Conservation (phyloP, 169 alveolate genomes). For the Cryptosporidium felis region DNA sequence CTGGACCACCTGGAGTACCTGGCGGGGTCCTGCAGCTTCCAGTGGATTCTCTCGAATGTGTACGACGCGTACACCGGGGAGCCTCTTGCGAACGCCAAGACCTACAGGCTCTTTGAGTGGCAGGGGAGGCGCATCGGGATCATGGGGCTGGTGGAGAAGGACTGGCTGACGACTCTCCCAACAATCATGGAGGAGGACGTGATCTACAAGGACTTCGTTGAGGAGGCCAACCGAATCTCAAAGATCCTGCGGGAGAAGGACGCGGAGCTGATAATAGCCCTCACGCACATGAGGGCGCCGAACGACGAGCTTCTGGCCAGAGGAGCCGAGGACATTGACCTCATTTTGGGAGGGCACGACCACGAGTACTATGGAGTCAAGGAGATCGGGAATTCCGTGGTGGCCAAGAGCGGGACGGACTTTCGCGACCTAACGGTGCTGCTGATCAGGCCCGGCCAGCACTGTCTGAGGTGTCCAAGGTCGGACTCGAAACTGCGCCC, state of each 20-base stretch:
- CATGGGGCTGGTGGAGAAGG: constrained; percentile 87
- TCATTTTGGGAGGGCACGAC: constrained; percentile 92
- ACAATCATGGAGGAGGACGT: constrained; percentile 80
- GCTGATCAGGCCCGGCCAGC: constrained; percentile 76
- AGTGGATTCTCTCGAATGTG: constrained; percentile 86
- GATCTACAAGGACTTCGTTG: constrained; percentile 82
- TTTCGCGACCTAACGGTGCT: constrained; percentile 82
- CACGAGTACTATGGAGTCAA: constrained; percentile 79
- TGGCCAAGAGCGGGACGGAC: constrained; percentile 88
- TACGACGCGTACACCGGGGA: constrained; percentile 77
- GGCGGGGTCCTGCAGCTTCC: constrained; percentile 78
- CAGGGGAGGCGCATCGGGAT: constrained; percentile 84
- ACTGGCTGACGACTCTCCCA: constrained; percentile 89
- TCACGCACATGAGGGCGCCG: constrained; percentile 90
- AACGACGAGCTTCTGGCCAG: constrained; percentile 85
- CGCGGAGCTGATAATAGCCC: constrained; percentile 89
- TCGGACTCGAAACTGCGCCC: constrained; percentile 26
- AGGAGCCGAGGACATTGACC: constrained; percentile 83
- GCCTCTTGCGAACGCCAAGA: constrained; percentile 81
- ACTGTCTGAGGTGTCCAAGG: constrained; percentile 41
- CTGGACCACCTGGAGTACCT: constrained; percentile 82
- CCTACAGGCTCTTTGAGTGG: constrained; percentile 79
- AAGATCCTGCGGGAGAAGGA: constrained; percentile 78
- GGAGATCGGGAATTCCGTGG: constrained; percentile 75
- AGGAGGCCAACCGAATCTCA: constrained; percentile 77